Evolutionary conservation across 495 filamentous ascomycete genomes (phyloP), one percentile per base, ranked within the genome.

Genomic region (Podospora comata): DNA sequence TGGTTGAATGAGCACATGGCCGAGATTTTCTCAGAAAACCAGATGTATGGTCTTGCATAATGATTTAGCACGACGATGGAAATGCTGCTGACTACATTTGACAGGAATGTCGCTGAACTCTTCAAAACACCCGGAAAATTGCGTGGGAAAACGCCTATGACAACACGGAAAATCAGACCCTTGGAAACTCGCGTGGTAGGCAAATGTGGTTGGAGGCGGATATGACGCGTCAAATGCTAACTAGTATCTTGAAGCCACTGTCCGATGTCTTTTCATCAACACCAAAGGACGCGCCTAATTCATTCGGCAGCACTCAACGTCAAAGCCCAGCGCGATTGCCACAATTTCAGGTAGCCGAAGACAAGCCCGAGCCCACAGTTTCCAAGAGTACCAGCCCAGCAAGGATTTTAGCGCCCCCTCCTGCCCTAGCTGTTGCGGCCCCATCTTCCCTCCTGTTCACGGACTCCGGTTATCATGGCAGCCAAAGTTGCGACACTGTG

Each of bases 1-100:
- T 97, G 94, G 93, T 79, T 97, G 72, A 97, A 97, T 73, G 94
- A 97, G 79, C 94, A 97, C 78, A 97, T 97, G 94, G 87, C 88
- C 32, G 92, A 96, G 70, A 92, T 97, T 67, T 96, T 98, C 76
- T 91, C 87, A 71, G 88, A 89, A 71, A 91, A 91, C 76, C 88
- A 94, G 78, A 84, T 92, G 92, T 93, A 80, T 73, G 89, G 85
- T 66, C 59, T 67, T 6, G 26, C 19, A 55, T 7, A 5, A 13
- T 3, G 57, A 5, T n/a, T 16, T 32, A 11, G 27, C 11, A 16
- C 26, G 32, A 9, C 1, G 32, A 19, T 27, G 9, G 13, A 20
- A 4, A 39, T 19, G 32, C 58, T 1, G 23, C 67, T 71, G 67
- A 64, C 64, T 9, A 53, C 2, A 60, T 60, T 60, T 0, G 4